These are phyloP conservation scores for Malassezia sp. DNA, from an alignment of 1,284 basidiomycete species.

Conservation along the genomic window DNA sequence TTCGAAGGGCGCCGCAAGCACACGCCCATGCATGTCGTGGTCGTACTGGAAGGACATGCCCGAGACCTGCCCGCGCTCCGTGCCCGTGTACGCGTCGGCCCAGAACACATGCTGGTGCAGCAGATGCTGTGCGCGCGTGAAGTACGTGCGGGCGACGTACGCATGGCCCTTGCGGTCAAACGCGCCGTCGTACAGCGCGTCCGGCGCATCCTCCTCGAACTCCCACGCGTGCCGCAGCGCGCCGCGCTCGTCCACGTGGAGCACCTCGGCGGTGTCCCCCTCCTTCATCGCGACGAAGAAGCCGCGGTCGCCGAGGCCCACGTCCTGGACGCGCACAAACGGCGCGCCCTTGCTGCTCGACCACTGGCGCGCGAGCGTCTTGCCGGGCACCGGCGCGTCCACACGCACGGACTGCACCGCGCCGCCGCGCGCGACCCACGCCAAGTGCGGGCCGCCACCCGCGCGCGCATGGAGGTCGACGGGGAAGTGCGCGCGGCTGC, in stretches of 20 bases:
- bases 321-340: slow-evolving; percentile 23
- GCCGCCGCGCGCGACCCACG: slow-evolving; percentile 35
- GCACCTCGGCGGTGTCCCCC: slow-evolving; percentile 28
- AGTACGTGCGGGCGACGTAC: slow-evolving; percentile 63
- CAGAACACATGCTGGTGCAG: slow-evolving; percentile 55
- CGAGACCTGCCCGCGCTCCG: slow-evolving; percentile 53
- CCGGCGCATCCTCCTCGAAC: slow-evolving; percentile 40
- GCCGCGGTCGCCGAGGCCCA: slow-evolving; percentile 32
- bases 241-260: slow-evolving; percentile 25
- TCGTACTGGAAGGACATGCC: slow-evolving; percentile 64
- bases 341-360: neutral
- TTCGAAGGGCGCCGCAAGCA: slow-evolving; percentile 52
- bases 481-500: slow-evolving; percentile 20
- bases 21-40: slow-evolving; percentile 59
- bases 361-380: slow-evolving; percentile 24
- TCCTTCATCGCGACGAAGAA: slow-evolving; percentile 27
- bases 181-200: slow-evolving; percentile 51
- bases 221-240: slow-evolving; percentile 30
- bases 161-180: slow-evolving; percentile 54
- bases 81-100: slow-evolving; percentile 50
- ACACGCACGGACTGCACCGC: slow-evolving; percentile 25
- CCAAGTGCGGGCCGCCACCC: slow-evolving; percentile 31
- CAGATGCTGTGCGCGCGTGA: slow-evolving; percentile 40
- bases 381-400: slow-evolving; percentile 15
- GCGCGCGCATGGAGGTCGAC: slow-evolving; percentile 9